Conservation (phyloP, 2,329 filamentous ascomycete species). For the Tothia fuscella region DNA sequence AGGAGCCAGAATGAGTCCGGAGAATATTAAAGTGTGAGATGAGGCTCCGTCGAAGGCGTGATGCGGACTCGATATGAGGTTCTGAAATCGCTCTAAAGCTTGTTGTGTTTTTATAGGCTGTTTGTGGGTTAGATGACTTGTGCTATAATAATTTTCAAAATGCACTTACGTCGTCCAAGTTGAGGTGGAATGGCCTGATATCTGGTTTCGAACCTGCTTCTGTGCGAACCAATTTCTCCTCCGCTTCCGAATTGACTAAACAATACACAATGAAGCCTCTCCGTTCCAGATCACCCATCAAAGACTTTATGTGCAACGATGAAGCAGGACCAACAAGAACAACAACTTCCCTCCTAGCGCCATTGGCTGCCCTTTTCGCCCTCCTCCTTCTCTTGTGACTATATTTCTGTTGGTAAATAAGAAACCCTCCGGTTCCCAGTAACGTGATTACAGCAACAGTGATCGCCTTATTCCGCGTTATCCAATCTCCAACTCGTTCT, state of each 20-base stretch:
- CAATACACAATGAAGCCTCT: slow-evolving; percentile 90
- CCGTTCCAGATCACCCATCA: slow-evolving; percentile 77
- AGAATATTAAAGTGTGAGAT: slow-evolving; percentile 63
- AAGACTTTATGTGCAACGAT: slow-evolving; percentile 69
- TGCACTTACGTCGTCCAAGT: slow-evolving; percentile 61
- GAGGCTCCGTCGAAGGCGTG: slow-evolving; percentile 64
- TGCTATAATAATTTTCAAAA: slow-evolving; percentile 9
- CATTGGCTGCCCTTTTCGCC: slow-evolving; percentile 68
- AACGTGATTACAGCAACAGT: slow-evolving; percentile 60
- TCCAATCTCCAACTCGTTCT: slow-evolving; percentile 57
- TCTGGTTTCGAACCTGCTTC: slow-evolving; percentile 57
- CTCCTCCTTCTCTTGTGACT: slow-evolving; percentile 51
- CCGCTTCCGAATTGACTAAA: slow-evolving; percentile 72
- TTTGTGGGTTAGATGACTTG: slow-evolving; percentile 14
- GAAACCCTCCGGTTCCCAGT: slow-evolving; percentile 49
- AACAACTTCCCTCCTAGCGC: slow-evolving; percentile 74
- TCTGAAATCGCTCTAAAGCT: slow-evolving; percentile 59
- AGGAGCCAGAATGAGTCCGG: slow-evolving; percentile 73
- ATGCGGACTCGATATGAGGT: slow-evolving; percentile 62
- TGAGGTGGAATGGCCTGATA: slow-evolving; percentile 68
- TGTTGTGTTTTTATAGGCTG: slow-evolving; percentile 56
- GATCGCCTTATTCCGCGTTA: slow-evolving; percentile 58
- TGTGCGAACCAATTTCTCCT: slow-evolving; percentile 66
- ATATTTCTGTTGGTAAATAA: slow-evolving; percentile 51
- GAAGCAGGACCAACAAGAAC: slow-evolving; percentile 82